Evolutionary conservation across 2,329 filamentous ascomycete genomes (phyloP).

Genomic region (Clarireedia homoeocarpa): DNA sequence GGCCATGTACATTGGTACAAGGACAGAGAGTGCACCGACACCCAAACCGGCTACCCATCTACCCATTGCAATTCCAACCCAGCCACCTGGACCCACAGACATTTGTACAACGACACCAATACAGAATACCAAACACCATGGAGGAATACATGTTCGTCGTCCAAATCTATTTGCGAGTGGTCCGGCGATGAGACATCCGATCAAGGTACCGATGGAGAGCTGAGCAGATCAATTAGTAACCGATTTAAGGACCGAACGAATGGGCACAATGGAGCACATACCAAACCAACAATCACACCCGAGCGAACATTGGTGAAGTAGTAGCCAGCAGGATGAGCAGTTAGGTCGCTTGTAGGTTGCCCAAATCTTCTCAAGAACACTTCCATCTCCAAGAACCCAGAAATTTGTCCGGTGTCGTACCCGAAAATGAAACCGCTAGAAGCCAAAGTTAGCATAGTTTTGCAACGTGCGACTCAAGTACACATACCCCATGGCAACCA

Average conservation of each 20-base stretch:
- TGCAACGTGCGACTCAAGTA: not conserved
- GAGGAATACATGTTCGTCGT: constrained; percentile 48
- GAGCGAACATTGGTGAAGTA: constrained; percentile 52
- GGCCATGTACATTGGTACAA: constrained; percentile 60
- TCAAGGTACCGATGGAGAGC: constrained; percentile 71
- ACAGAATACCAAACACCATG: constrained; percentile 49
- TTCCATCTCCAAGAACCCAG: constrained; percentile 52
- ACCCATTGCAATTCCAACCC: constrained; percentile 57
- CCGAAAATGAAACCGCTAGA: constrained; percentile 31
- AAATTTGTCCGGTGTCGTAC: constrained; percentile 35
- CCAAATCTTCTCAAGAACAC: constrained; percentile 51
- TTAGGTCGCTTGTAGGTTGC: constrained; percentile 20
- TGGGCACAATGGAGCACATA: not conserved
- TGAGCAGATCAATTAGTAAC: not conserved
- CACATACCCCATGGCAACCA: constrained; percentile 16
- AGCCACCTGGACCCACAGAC: constrained; percentile 42
- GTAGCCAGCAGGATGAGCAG: constrained; percentile 21
- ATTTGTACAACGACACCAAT: constrained; percentile 61
- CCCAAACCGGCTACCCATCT: constrained; percentile 60
- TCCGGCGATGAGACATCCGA: constrained; percentile 68
- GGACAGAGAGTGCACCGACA: constrained; percentile 57
- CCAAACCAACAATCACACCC: constrained; percentile 54
- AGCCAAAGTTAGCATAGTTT: constrained; percentile 11
- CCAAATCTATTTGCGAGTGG: constrained; percentile 58
- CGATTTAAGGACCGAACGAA: not conserved